A percentile compares a stretch with the other conserved stretches of the same genome.
These are phyloP conservation scores for Chalaropsis ovoidea DNA, from an alignment of 2,329 filamentous ascomycete genomes.

Conservation along the genomic window DNA sequence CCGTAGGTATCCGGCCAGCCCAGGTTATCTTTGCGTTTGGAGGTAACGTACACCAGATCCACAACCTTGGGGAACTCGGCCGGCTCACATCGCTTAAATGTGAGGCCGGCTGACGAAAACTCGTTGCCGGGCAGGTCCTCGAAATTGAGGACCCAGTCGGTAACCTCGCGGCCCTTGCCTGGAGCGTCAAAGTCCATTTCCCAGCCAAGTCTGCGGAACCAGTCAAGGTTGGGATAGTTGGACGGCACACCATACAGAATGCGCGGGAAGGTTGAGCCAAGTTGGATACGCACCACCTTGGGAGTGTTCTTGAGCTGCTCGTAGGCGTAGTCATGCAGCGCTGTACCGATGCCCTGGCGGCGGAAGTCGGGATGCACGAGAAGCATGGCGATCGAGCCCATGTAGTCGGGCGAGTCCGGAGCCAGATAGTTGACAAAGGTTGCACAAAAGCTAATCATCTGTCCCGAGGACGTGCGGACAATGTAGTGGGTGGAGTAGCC, in stretches of 20 bases:
- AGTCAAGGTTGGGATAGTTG: slow-evolving; percentile 37
- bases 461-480: slow-evolving; percentile 40
- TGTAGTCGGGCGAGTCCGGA: slow-evolving; percentile 41
- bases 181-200: slow-evolving; percentile 36
- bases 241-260: slow-evolving; percentile 46
- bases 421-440: slow-evolving; percentile 51
- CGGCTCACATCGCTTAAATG: slow-evolving; percentile 39
- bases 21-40: slow-evolving; percentile 39
- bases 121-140: slow-evolving; percentile 39
- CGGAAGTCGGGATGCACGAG: slow-evolving; percentile 43
- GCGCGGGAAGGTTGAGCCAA: slow-evolving; percentile 50
- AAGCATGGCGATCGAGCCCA: slow-evolving; percentile 47
- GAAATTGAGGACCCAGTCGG: slow-evolving; percentile 47
- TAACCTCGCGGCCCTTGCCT: slow-evolving; percentile 41
- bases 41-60: slow-evolving; percentile 42
- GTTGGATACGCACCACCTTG: slow-evolving; percentile 45
- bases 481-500: slow-evolving; percentile 50
- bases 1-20: slow-evolving; percentile 53
- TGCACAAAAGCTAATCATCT: slow-evolving; percentile 48
- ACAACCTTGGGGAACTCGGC: slow-evolving; percentile 41
- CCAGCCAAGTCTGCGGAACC: slow-evolving; percentile 49
- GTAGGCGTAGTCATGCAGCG: slow-evolving; percentile 44
- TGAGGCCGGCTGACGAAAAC: slow-evolving; percentile 36
- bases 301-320: slow-evolving; percentile 41
- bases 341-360: slow-evolving; percentile 43